These are phyloP conservation scores for Rosa multiflora DNA, from an alignment of 306 rosid genomes.

Conservation along the genomic window DNA sequence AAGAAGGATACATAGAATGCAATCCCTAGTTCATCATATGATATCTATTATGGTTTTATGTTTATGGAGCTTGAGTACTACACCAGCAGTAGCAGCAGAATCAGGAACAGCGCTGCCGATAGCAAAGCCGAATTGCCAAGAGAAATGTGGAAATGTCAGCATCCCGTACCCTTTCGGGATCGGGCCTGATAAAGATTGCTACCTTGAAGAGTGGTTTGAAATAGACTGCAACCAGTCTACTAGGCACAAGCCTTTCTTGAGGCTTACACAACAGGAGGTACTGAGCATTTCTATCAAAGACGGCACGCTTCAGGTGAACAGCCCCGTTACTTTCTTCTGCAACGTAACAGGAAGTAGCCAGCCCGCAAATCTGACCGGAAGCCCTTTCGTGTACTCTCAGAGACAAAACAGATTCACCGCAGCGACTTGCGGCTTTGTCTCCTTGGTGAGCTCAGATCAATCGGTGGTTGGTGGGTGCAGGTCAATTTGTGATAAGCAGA, in stretches of 20 bases:
- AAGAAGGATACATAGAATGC: neutral
- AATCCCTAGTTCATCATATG: neutral
- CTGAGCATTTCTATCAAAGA: neutral
- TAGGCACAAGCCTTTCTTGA: neutral
- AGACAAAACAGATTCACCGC: neutral
- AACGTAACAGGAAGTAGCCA: neutral
- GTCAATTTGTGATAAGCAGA: constrained; percentile 21
- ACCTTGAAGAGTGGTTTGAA: constrained; percentile 14
- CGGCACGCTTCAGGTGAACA: constrained; percentile 11
- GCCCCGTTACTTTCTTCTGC: constrained; percentile 6
- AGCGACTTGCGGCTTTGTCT: constrained; percentile 19
- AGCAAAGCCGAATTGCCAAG: neutral
- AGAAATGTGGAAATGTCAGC: neutral
- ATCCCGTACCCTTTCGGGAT: constrained; percentile 29
- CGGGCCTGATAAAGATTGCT: neutral
- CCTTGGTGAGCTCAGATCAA: neutral
- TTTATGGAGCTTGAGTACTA: neutral
- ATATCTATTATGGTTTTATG: neutral
- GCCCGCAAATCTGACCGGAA: neutral
- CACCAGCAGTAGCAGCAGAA: neutral
- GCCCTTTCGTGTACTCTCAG: constrained; percentile 33
- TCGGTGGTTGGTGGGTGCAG: constrained; percentile 20
- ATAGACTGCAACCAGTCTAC: constrained; percentile 1
- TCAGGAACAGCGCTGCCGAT: neutral
- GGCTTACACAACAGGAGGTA: constrained; percentile 3